Percentiles rank a stretch among this genome's conserved stretches.
Evolutionary conservation across 2,329 filamentous ascomycete species (phyloP).

Genomic region (Fusarium palustre): DNA sequence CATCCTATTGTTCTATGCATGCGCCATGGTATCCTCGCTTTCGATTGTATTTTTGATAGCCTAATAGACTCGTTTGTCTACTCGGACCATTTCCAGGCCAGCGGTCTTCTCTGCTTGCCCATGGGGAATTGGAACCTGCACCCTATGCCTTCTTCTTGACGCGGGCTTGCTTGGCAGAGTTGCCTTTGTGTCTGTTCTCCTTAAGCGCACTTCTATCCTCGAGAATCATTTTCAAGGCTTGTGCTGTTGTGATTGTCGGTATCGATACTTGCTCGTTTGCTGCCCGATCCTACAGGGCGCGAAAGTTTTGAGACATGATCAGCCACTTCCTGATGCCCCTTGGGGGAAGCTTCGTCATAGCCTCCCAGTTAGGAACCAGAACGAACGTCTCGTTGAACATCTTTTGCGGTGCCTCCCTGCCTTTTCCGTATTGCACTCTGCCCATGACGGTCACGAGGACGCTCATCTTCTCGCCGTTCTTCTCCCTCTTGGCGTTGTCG

Average conservation of each 20-base stretch:
- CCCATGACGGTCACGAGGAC: conserved; percentile 81
- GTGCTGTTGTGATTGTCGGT: conserved; percentile 11
- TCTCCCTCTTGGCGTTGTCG: conserved; percentile 58
- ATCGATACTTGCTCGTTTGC: conserved; percentile 12
- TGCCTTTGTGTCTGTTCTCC: conserved; percentile 24
- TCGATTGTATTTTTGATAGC: conserved; percentile 1
- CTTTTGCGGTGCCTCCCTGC: conserved; percentile 70
- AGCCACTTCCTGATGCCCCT: conserved; percentile 70
- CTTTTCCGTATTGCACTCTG: conserved; percentile 74
- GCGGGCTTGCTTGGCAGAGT: conserved; percentile 16
- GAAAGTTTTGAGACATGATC: conserved; percentile 79
- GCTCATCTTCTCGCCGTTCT: conserved; percentile 70
- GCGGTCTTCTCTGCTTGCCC: background rate
- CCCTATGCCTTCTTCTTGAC: conserved; percentile 22
- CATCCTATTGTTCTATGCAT: conserved; percentile 12
- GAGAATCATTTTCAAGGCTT: conserved; percentile 6
- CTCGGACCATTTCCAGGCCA: background rate
- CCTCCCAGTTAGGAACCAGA: conserved; percentile 80
- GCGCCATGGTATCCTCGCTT: conserved; percentile 1
- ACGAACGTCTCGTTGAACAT: conserved; percentile 86
- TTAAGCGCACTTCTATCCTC: conserved; percentile 7
- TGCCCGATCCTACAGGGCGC: conserved; percentile 58
- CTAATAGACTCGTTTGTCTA: background rate
- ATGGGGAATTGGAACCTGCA: background rate
- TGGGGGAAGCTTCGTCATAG: conserved; percentile 63